phyloP scores from a whole-genome alignment of 805 yeast genomes.

The Lipomyces yamanashiensis region DNA sequence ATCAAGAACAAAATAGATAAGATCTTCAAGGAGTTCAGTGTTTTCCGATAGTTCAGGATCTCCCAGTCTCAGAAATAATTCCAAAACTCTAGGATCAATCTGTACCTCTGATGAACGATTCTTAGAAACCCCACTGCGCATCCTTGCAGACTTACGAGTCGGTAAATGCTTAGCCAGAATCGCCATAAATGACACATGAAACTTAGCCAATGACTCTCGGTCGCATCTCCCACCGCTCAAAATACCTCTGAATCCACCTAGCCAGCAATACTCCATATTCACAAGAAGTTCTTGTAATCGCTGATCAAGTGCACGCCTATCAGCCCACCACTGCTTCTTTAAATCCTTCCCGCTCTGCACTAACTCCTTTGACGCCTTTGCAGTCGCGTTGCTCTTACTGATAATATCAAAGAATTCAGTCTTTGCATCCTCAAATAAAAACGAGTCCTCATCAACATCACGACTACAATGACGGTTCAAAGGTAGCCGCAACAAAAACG shows the following conservation, averaged over 20 bases:
- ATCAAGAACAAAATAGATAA: constrained; percentile 66
- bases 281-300: constrained; percentile 58
- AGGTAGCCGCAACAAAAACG: constrained; percentile 63
- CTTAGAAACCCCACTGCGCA: constrained; percentile 29
- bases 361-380: constrained; percentile 26
- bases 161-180: constrained; percentile 56
- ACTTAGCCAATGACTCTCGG: constrained; percentile 41
- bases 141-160: constrained; percentile 48
- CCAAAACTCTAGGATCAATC: constrained; percentile 54
- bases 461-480: constrained; percentile 55
- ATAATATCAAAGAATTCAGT: constrained; percentile 59
- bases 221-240: constrained; percentile 51
- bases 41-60: constrained; percentile 43
- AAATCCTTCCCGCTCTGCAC: constrained; percentile 47
- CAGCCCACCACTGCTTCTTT: constrained; percentile 80
- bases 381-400: constrained; percentile 59
- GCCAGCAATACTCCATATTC: constrained; percentile 67
- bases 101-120: constrained; percentile 38
- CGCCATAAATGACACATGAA: constrained; percentile 48
- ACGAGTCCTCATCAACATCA: constrained; percentile 50
- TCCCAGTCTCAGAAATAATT: constrained; percentile 58
- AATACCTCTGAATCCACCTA: constrained; percentile 75
- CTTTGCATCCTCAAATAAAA: constrained; percentile 54
- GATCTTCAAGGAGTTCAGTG: constrained; percentile 60
- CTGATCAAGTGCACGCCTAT: constrained; percentile 64